Base-by-base conservation (phyloP, 2,329 filamentous ascomycete genomes). In the Ceratocystis eucalypticola region DNA sequence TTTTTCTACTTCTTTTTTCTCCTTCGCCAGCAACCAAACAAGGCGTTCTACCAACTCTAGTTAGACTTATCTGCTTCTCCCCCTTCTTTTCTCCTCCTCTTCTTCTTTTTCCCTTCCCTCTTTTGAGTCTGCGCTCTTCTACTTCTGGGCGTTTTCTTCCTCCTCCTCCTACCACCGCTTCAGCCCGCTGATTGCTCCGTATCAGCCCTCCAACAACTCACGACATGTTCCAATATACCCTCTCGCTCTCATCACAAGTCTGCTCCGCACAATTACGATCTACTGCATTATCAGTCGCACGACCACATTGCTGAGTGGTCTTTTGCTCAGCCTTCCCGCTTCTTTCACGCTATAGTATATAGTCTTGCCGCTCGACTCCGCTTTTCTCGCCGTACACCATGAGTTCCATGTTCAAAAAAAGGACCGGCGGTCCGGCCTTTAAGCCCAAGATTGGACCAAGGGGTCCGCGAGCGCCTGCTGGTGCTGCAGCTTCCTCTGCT, bases 391-490 rank as follows among this genome's bases (percentile, higher is more conserved):
- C 17, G 15, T 28, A 12, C 76, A 79, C 76, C 71, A 87, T 88
- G 79, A 84, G 82, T 76, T 82, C 80, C 68, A 87, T 87, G 77
- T 80, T 87, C 75, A 88, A 88, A 77, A 88, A 89, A 76, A 78
- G 80, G 71, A 80, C 78, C 72, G 63, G 30, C 59, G 79, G 80
- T 70, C 77, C 80, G 67, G 79, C 79, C 76, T 89, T 91, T 77
- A 88, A 88, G 74, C 87, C 87, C 57, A 90, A 88, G 77, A 82
- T 83, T 70, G 83, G 76, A 44, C 79, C 81, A 67, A 77, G 80
- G 33, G 37, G 37, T 66, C 73, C 74, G 69, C 77, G 78, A 69
- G 76, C 77, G 66, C 74, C 77, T 67, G 72, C 75, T 67, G 65
- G 50, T 53, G 46, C 46, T 17, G 1, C 15, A 2, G n/a, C 68